Base-by-base conservation (phyloP, 2,329 filamentous ascomycete species). In the Monilinia fructicola region DNA sequence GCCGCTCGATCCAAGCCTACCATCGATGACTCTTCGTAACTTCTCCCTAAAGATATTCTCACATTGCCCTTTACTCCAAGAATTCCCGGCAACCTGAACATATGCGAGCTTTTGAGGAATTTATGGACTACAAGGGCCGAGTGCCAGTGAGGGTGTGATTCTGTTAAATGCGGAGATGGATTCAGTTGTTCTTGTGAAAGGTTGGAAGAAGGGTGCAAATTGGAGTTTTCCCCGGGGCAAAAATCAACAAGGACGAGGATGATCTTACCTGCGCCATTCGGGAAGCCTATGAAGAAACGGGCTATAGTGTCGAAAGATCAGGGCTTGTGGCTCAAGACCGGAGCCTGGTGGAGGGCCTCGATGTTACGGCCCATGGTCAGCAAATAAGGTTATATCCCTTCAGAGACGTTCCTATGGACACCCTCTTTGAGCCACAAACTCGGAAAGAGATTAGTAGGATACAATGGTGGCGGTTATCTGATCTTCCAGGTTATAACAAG, bases 381-480 rank as follows among this genome's bases (percentile, higher is more conserved):
- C 92, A 97, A 76, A 89, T 99, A 80, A 87, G 91, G 70, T 84
- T 99, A 46, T 99, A 95, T 76, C 90, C 98, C 59, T 96, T 99
- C 76, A 88, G 92, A 64, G 88, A 93, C 69, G 87, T 99, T 3
- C 91, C 93, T 18, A 90, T 91, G 82, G 89, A 97, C 73, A 94
- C 92, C 0, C 78, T 88, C 68, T 99, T 99, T 75, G 90, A 94
- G 77, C 92, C 96, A 4, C 89, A 89, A 72, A 98, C 95, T 7
- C 85, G 96, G 66, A 98, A 98, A 78, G 96, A 99, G 78, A 99
- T 99, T 75, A 96, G 94, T 79, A 96, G 92, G 79, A 97, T 99
- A 68, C 83, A 92, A 76, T 99, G 95, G 95, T 97, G 96, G 80
- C 92, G 88, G 72, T 81, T 99, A 52, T 90, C 90, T 0, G 93